Evolutionary conservation across 495 filamentous ascomycete genomes (phyloP).

Genomic region (Neurospora sp.): DNA sequence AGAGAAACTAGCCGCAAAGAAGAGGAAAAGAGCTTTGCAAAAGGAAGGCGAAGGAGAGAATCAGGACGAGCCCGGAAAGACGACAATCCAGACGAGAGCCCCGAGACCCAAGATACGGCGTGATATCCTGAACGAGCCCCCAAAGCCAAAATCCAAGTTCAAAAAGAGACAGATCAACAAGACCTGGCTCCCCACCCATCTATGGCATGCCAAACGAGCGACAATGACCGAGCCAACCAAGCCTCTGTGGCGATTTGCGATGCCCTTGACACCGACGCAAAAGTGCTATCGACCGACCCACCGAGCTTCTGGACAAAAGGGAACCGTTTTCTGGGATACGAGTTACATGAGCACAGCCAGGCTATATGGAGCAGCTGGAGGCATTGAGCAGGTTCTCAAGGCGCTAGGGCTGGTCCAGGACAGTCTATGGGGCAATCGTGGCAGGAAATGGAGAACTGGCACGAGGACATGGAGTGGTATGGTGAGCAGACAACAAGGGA

Average conservation of each 20-base stretch:
- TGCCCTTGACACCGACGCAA: constrained; percentile 74
- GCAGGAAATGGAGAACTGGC: constrained; percentile 66
- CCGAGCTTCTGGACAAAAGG: constrained; percentile 52
- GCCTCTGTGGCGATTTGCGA: constrained; percentile 79
- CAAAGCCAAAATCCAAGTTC: constrained; percentile 57
- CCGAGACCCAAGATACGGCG: constrained; percentile 60
- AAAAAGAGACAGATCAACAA: constrained; percentile 81
- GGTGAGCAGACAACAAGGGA: constrained; percentile 49
- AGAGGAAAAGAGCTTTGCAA: constrained; percentile 44
- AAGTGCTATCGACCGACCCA: constrained; percentile 87
- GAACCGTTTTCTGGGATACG: constrained; percentile 78
- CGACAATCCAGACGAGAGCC: constrained; percentile 28
- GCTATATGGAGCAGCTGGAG: constrained; percentile 55
- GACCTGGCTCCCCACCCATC: constrained; percentile 88
- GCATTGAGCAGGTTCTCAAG: constrained; percentile 54
- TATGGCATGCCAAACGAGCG: constrained; percentile 89
- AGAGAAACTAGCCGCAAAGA: constrained; percentile 50
- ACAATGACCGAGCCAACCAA: constrained; percentile 70
- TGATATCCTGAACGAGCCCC: constrained; percentile 56
- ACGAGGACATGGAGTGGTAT: constrained; percentile 58
- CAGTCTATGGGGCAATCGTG: constrained; percentile 49
- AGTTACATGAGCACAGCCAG: constrained; percentile 88
- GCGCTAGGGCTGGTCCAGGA: constrained; percentile 51
- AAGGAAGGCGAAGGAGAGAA: constrained; percentile 10
- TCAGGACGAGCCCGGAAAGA: constrained; percentile 2